phyloP scores from a whole-genome alignment of 75 land plant species.

The Adiantum capillusveneris region DNA sequence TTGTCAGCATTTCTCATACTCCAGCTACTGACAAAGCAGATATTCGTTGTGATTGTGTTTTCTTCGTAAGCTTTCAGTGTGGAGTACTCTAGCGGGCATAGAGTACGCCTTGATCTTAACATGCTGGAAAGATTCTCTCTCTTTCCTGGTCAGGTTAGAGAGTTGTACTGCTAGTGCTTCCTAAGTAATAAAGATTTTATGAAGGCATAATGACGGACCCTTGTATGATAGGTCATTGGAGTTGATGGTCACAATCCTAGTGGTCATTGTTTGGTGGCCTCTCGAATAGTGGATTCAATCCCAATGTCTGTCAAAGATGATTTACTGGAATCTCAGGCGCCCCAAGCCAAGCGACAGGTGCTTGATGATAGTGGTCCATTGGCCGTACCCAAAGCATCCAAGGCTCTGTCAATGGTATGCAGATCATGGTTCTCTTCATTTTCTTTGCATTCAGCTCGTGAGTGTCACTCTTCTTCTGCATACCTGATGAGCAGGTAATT shows the following conservation, averaged over 20 bases:
- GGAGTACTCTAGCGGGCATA: conserved; percentile 81
- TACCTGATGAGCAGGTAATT: conserved; percentile 41
- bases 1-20: too few relatives aligned
- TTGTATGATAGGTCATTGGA: conserved; percentile 52
- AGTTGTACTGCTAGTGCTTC: too few relatives aligned
- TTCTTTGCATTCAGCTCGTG: neutral
- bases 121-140: conserved; percentile 64
- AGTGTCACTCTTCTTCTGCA: too few relatives aligned
- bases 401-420: conserved; percentile 8
- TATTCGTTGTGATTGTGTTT: neutral
- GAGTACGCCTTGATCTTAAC: conserved; percentile 86
- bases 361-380: conserved; percentile 9
- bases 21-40: too few relatives aligned
- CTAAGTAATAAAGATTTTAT: too few relatives aligned
- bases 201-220: neutral
- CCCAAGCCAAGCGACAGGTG: conserved; percentile 55
- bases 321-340: conserved; percentile 20
- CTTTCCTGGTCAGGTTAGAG: conserved; percentile 80
- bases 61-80: conserved; percentile 39
- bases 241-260: conserved; percentile 90
- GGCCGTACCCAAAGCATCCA: neutral
- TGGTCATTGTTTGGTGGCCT: conserved; percentile 82
- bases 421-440: neutral
- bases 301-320: conserved; percentile 7
- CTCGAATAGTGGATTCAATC: conserved; percentile 50